Evolutionary conservation across 2,329 filamentous ascomycete species (phyloP).

Genomic region (Microcyclosporella mali): DNA sequence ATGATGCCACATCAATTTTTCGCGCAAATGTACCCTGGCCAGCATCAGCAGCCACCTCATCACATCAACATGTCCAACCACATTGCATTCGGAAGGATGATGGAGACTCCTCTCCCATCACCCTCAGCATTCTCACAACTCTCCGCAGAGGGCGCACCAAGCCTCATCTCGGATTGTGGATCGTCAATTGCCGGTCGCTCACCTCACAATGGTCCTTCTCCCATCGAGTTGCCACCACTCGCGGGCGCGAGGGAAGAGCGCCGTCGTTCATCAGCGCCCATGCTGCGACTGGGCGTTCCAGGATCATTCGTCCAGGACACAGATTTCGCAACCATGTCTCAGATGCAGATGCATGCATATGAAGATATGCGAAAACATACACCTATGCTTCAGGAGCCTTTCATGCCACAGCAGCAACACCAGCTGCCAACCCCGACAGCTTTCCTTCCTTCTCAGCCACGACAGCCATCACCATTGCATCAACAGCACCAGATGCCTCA

Average conservation of each 20-base stretch:
- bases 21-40: conserved; percentile 17
- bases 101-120: conserved; percentile 57
- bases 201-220: conserved; percentile 40
- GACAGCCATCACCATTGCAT: conserved; percentile 19
- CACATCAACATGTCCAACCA: conserved; percentile 29
- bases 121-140: conserved; percentile 57
- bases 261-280: conserved; percentile 27
- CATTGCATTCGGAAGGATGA: conserved; percentile 26
- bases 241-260: conserved; percentile 26
- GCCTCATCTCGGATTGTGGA: conserved; percentile 60
- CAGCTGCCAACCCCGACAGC: conserved; percentile 20
- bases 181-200: conserved; percentile 43
- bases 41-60: conserved; percentile 22
- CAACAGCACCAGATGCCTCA: conserved; percentile 20
- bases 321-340: conserved; percentile 27
- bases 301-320: conserved; percentile 27
- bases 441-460: conserved; percentile 22
- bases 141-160: conserved; percentile 59
- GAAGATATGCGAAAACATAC: conserved; percentile 24
- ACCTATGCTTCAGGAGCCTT: conserved; percentile 32
- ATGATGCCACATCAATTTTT: conserved; percentile 23
- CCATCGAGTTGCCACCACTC: conserved; percentile 40
- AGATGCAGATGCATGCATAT: conserved; percentile 27
- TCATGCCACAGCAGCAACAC: conserved; percentile 26
- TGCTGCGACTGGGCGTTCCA: conserved; percentile 34